Evolutionary conservation across 805 yeast species (phyloP).

Genomic region (Vanderwaltozyma tropicalis): DNA sequence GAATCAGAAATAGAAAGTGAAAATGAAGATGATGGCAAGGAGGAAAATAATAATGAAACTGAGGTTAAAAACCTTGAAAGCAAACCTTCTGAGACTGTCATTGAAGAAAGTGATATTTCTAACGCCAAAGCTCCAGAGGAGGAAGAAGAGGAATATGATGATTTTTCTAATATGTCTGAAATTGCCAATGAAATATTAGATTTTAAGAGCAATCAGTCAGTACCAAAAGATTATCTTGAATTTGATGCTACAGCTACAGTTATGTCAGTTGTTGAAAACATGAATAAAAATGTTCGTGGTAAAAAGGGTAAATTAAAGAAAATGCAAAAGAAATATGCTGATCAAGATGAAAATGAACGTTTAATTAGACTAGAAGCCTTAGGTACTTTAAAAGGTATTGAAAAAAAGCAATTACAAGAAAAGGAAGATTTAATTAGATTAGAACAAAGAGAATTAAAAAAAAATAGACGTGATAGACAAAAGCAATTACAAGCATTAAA

Average conservation of each 20-base stretch:
- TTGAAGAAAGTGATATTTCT: slow-evolving; percentile 2
- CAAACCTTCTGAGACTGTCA: too few relatives aligned
- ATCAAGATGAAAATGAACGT: slow-evolving; percentile 88
- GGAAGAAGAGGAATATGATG: background rate
- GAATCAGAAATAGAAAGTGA: slow-evolving; percentile 6
- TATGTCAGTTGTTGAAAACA: slow-evolving; percentile 16
- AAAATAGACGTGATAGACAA: slow-evolving; percentile 29
- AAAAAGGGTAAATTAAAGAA: slow-evolving; percentile 77
- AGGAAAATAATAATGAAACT: slow-evolving; percentile 1
- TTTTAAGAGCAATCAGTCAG: background rate
- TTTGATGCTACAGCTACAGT: slow-evolving; percentile 8
- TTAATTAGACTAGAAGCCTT: slow-evolving; percentile 62
- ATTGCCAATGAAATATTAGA: background rate
- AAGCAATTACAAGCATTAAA: slow-evolving; percentile 30
- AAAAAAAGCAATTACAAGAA: slow-evolving; percentile 29
- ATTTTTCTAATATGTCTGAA: background rate
- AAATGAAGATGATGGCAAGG: slow-evolving; percentile 2
- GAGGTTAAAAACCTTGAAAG: background rate
- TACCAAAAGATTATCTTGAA: background rate
- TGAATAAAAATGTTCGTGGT: slow-evolving; percentile 54
- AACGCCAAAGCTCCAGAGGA: background rate
- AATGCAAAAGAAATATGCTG: slow-evolving; percentile 72
- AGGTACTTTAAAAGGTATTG: slow-evolving; percentile 64
- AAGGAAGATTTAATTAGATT: slow-evolving; percentile 28
- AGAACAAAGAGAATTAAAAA: slow-evolving; percentile 28